Evolutionary conservation across 2,329 filamentous ascomycete species (phyloP), one percentile per base, ranked within the genome.

Genomic region (Verticillium longisporum): DNA sequence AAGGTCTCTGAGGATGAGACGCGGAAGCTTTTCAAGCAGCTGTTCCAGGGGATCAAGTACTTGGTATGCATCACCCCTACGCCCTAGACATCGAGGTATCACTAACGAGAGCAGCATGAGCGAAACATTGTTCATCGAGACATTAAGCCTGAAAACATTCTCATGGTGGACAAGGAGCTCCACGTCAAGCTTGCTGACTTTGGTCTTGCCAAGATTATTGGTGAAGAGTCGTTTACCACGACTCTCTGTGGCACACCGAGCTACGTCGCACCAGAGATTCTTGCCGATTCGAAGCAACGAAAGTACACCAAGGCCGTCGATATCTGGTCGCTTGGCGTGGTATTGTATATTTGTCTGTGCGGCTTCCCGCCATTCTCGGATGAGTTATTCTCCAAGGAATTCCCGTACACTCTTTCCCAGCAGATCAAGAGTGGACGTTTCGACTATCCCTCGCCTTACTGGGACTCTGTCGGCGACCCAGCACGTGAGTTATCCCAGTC

Each of bases 361-460:
- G 95, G 95, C 38, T 98, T 98, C 70, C 95, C 94, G 4, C 95
- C 95, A 0, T 99, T 99, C 76, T 96, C 92, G 0, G 95, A 99
- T 69, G 95, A 99, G 75, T 85, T 98, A 0, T 91, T 88, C 75
- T 88, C 87, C 1, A 77, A 77, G 38, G 88, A 96, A 55, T 95
- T 93, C 66, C 95, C 95, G 2, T 97, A 91, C 71, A 91, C 84
- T 0, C 80, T 98, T 55, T 90, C 89, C 1, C 89, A 97, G 68
- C 93, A 98, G 77, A 98, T 96, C 76, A 93, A 90, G 73, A 84
- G 85, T 73, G 95, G 91, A 15, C 84, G 87, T 21, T 99, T 97
- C 71, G 91, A 97, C 74, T 99, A 97, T 70, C 94, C 95, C 1
- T 96, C 92, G 1, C 95, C 95, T 0, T 98, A 98, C 75, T 99